These are phyloP conservation scores for Boletus sp. DNA, from an alignment of 768 basidiomycete species.

Conservation along the genomic window DNA sequence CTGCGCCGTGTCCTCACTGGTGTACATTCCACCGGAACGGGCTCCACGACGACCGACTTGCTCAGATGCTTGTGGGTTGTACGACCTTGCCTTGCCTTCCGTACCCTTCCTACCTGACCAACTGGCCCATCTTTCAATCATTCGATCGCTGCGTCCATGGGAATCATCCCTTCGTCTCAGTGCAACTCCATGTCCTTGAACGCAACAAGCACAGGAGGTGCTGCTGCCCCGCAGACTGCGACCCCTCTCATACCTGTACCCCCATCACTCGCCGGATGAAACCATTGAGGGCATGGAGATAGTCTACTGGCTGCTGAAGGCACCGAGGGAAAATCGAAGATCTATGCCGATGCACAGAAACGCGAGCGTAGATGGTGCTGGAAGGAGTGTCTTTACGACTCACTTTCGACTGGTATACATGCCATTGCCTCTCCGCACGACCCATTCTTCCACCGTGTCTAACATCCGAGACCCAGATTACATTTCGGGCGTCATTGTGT, in stretches of 20 bases:
- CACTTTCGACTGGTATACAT: slow-evolving; percentile 38
- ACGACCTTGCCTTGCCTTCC: not conserved
- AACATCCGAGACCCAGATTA: slow-evolving; percentile 32
- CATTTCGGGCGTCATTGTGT: slow-evolving; percentile 52
- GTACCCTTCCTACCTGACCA: not conserved
- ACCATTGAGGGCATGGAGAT: slow-evolving; percentile 42
- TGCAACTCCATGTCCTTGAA: slow-evolving; percentile 18
- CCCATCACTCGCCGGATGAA: slow-evolving; percentile 46
- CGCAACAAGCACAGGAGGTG: slow-evolving; percentile 12
- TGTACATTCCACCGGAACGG: not conserved
- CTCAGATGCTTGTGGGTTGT: not conserved
- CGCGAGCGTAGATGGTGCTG: slow-evolving; percentile 40
- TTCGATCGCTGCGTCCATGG: not conserved
- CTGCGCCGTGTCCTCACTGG: not conserved
- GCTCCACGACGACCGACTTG: not conserved
- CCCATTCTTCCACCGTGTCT: not conserved
- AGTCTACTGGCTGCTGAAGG: slow-evolving; percentile 37
- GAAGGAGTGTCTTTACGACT: slow-evolving; percentile 43
- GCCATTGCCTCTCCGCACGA: not conserved
- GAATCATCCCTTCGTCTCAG: slow-evolving; percentile 3
- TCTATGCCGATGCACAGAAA: slow-evolving; percentile 35
- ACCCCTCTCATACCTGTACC: slow-evolving; percentile 33
- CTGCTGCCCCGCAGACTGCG: slow-evolving; percentile 1
- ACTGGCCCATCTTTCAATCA: not conserved
- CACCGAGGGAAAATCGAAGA: slow-evolving; percentile 18